Evolutionary conservation across 2,329 filamentous ascomycete genomes (phyloP).

Genomic region (Fusarium dlaminii): DNA sequence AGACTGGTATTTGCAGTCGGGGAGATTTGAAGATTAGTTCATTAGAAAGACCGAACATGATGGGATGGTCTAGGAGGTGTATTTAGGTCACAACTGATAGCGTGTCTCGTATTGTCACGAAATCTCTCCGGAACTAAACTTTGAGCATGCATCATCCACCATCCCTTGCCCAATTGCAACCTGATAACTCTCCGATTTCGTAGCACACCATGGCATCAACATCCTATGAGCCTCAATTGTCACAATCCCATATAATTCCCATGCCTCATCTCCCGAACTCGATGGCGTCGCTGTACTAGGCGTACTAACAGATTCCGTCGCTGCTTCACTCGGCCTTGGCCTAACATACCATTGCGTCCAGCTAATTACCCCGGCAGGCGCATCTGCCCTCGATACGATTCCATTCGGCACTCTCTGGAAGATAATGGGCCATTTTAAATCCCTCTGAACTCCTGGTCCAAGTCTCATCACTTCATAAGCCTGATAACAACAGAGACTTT

Average conservation of each 20-base stretch:
- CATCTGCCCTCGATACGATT: conserved; percentile 52
- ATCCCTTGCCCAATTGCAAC: conserved; percentile 17
- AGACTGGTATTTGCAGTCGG: too few relatives aligned
- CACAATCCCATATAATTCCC: conserved; percentile 45
- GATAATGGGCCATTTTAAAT: conserved; percentile 53
- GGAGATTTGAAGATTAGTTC: too few relatives aligned
- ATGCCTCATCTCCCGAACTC: conserved; percentile 31
- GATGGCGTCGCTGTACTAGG: conserved; percentile 28
- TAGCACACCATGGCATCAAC: conserved; percentile 45
- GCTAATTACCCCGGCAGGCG: conserved; percentile 53
- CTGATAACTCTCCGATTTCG: conserved; percentile 28
- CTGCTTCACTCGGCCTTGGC: conserved; percentile 1
- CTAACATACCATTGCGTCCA: conserved; percentile 50
- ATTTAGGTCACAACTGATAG: too few relatives aligned
- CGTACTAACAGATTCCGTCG: conserved; percentile 13
- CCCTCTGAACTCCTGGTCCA: conserved; percentile 52
- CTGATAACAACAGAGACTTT: conserved; percentile 46
- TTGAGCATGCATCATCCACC: conserved; percentile 19
- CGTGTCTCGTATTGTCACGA: not conserved
- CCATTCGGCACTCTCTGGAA: conserved; percentile 54
- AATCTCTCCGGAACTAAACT: not conserved
- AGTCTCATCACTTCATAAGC: conserved; percentile 46
- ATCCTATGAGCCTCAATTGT: conserved; percentile 45
- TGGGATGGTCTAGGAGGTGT: too few relatives aligned
- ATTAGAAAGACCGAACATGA: too few relatives aligned